Base-by-base conservation (phyloP, 306 rosid species). In the Crotalaria pallida region DNA sequence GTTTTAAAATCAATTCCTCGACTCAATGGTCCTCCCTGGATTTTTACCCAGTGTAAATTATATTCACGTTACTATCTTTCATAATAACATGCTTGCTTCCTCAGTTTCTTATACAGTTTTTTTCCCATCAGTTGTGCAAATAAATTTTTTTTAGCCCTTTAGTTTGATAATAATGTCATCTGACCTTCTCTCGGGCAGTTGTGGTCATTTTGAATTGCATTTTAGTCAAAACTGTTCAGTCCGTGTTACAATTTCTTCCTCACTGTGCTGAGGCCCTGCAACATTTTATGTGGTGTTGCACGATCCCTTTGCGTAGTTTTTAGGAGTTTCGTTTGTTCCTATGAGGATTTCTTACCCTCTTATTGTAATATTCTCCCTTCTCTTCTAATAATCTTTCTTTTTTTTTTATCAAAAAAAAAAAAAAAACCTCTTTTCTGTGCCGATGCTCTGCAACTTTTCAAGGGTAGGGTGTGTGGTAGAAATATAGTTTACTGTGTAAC, bases 1-100 rank as follows among this genome's bases (percentile, higher is more conserved):
- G 26, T 49, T 41, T 69, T 52, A 52, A 69, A 27, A 69, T 61
- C 52, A 52, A 34, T 48, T 69, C 48, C 18, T 52, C 66, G 21
- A 40, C 43, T 29, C 33, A 23, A 58, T 40, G 3, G 15, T 5
- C 53, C 52, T 57, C 16, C 18, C 12, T 18, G 11, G 47, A 31
- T 67, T n/a, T 70, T 40, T 50, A 50, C 22, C 36, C 36, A 5
- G 36, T 2, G 9, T 8, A 5, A 31, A 6, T 31, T 31, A 31
- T 31, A 31, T 31, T 31, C 36, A 31, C 8, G 36, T 31, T n/a
- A 18, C 6, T 6, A 18, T 29, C 57, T 68, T 51, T 69, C 36
- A 61, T 8, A 49, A 38, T 50, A 60, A 44, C 40, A 19, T 40
- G 34, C 36, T 40, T 21, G 40, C 34, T 62, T 61, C 17, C 6